phyloP scores from a whole-genome alignment of 495 filamentous ascomycete species.

The Lentithecium fluviatile region DNA sequence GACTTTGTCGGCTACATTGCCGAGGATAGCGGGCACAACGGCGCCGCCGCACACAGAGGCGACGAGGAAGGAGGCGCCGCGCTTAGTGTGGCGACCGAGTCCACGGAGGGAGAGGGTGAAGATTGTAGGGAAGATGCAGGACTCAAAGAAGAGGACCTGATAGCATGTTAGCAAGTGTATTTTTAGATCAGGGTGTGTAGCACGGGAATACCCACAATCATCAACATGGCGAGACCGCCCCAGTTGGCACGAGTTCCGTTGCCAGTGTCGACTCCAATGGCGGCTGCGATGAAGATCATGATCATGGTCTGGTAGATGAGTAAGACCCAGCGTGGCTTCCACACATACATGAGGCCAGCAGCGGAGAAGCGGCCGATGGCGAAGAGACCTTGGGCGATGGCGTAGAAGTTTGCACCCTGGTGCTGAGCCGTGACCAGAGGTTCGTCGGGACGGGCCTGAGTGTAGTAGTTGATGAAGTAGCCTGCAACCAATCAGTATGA shows the following conservation, averaged over 20 bases:
- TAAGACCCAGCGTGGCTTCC: conserved; percentile 40
- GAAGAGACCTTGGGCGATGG: conserved; percentile 66
- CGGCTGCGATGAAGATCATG: conserved; percentile 56
- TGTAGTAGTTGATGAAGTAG: conserved; percentile 55
- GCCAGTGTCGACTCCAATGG: conserved; percentile 54
- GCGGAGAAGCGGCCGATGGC: conserved; percentile 65
- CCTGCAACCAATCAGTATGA: too few relatives aligned
- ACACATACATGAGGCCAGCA: conserved; percentile 48
- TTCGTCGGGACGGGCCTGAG: conserved; percentile 33
- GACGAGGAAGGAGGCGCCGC: conserved; percentile 64
- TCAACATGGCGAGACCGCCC: conserved; percentile 58
- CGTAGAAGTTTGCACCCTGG: conserved; percentile 53
- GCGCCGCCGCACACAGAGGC: conserved; percentile 65
- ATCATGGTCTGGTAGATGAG: conserved; percentile 41
- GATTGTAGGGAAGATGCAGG: conserved; percentile 67
- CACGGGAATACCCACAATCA: too few relatives aligned
- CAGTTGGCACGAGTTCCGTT: conserved; percentile 28
- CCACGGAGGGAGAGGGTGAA: conserved; percentile 68
- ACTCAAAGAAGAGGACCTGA: conserved; percentile 66
- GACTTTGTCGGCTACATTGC: conserved; percentile 53
- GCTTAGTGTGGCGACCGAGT: conserved; percentile 68
- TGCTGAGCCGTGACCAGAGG: conserved; percentile 19
- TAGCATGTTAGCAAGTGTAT: too few relatives aligned
- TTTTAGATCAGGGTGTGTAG: too few relatives aligned
- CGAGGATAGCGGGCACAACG: conserved; percentile 65